Evolutionary conservation across 352 stramenopile genomes (phyloP).

Genomic region (Plasmopara muralis): DNA sequence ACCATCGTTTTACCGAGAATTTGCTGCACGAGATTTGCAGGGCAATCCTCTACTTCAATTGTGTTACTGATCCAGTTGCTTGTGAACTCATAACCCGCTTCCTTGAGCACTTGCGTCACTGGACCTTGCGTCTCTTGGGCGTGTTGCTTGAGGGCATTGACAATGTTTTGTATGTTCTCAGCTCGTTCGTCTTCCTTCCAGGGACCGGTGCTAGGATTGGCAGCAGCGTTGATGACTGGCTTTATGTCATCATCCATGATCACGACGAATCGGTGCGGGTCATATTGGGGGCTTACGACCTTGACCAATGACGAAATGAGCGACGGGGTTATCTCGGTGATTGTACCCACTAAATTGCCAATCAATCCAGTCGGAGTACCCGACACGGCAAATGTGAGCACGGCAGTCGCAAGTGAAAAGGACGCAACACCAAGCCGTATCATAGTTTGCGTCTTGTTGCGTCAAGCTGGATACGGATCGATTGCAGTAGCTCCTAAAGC

Average conservation of each 20-base stretch:
- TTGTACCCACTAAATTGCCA: conserved; percentile 2
- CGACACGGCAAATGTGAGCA: conserved; percentile 6
- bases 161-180: conserved; percentile 17
- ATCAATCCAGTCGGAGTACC: conserved; percentile 9
- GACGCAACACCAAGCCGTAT: conserved; percentile 8
- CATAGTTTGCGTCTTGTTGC: conserved; percentile 11
- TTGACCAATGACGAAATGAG: conserved; percentile 16
- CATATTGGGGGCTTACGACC: conserved; percentile 3
- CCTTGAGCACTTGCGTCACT: conserved; percentile 9
- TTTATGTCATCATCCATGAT: conserved; percentile 11
- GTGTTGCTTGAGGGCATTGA: conserved; percentile 16
- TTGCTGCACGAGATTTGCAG: conserved; percentile 15
- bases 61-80: conserved; percentile 39
- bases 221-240: conserved; percentile 2
- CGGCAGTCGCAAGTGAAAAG: conserved; percentile 8
- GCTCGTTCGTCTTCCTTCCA: conserved; percentile 17
- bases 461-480: conserved; percentile 2
- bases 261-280: conserved; percentile 15
- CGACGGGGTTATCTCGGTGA: neutral
- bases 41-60: conserved; percentile 23
- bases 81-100: conserved; percentile 4
- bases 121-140: conserved; percentile 7
- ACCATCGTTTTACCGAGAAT: conserved; percentile 18
- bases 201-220: conserved; percentile 10
- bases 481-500: conserved; percentile 3